Base-by-base conservation (phyloP, 257 asterid species). In the Solanum pennellii region DNA sequence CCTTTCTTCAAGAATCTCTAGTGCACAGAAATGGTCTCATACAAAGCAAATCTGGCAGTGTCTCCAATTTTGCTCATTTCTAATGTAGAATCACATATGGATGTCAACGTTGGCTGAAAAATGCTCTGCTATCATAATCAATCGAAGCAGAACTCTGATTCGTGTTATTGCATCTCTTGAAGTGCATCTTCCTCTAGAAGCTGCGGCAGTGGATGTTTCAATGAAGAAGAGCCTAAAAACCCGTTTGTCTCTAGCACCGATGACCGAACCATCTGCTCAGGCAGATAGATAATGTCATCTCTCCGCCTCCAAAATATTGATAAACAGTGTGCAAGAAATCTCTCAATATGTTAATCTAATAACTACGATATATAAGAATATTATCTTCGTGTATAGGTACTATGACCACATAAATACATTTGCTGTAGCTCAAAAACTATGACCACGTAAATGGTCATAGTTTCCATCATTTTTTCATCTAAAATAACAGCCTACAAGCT, bases 241-340 rank as follows among this genome's bases (percentile, higher is more conserved):
- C 93, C 98, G 66, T 82, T 88, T 83, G 92, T 95, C 42, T 96
- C 99, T 33, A 90, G 82, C 89, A 91, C 90, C 5, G 89, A 92
- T 86, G 91, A 92, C 56, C 98, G 91, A 62, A 97, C 98, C 89
- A 92, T 93, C 99, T 96, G 97, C 94, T 92, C 16, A 71, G 33
- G 86, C 75, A 87, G 83, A 83, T 69, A 35, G 77, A 86, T 65
- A 41, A 41, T 35, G 29, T 76, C 33, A n/a, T 41, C 27, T 66
- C 68, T 20, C 62, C 42, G 1, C 60, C 20, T n/a, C 39, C 41
- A 68, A n/a, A 84, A 62, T 66, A 84, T 84, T 66, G 65, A 41
- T 41, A 9, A 45, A 29, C 68, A 29, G 44, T 29, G 11, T 47
- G 31, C 29, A 47, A 80, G 44, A 47, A 80, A 47, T 20, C 45